These are phyloP conservation scores for Globisporangium paroecandrum DNA, from an alignment of 352 stramenopile genomes.

Conservation along the genomic window DNA sequence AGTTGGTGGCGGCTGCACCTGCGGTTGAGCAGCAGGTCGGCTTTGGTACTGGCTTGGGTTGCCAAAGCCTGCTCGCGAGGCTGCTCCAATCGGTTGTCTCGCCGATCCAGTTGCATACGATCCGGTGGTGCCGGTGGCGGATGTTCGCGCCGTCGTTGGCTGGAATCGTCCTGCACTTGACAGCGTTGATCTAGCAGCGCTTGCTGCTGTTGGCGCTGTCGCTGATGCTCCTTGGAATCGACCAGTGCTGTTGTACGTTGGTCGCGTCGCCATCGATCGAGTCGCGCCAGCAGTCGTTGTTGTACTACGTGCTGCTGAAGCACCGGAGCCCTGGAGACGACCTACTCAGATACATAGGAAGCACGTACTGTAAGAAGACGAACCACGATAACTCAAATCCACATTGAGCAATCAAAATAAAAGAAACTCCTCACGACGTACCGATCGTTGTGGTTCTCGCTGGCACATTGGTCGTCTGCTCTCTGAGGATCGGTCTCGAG, in stretches of 20 bases:
- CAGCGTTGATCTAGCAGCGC: background rate
- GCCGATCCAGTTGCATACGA: background rate
- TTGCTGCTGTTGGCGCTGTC: constrained; percentile 1
- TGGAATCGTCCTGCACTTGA: background rate
- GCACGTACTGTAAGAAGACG: background rate
- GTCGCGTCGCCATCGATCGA: background rate
- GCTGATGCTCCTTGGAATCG: constrained; percentile 2
- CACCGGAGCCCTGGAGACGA: constrained; percentile 8
- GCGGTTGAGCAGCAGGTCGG: constrained; percentile 4
- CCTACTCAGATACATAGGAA: background rate
- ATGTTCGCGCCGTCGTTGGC: background rate
- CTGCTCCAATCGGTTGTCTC: background rate
- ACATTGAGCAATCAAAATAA: background rate
- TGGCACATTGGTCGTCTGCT: constrained; percentile 15
- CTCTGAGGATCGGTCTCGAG: constrained; percentile 9
- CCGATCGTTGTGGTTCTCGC: constrained; percentile 1
- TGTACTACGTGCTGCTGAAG: background rate
- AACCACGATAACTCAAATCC: background rate
- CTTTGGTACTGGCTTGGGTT: constrained; percentile 7
- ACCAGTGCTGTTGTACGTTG: constrained; percentile 1
- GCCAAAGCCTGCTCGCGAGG: background rate
- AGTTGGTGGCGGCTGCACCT: constrained; percentile 18
- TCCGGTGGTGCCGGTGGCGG: background rate
- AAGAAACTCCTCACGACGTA: background rate
- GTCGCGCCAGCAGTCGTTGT: background rate